Percentiles rank a stretch among this genome's conserved stretches.
These are phyloP conservation scores for Houttuynia cordata DNA, from an alignment of 164 flowering plant genomes.

Conservation along the genomic window DNA sequence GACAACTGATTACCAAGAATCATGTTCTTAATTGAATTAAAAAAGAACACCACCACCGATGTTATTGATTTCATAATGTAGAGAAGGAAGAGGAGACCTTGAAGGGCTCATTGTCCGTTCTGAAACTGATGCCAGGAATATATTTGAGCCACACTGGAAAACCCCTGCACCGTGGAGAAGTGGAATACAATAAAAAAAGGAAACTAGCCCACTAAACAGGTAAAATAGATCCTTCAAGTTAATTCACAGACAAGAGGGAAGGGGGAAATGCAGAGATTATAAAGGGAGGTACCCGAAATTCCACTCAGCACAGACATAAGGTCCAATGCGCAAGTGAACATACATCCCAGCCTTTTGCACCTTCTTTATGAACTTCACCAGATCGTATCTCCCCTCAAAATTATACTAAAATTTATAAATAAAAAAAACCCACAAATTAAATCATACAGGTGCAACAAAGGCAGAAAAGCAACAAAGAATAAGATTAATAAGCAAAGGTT, in stretches of 20 bases:
- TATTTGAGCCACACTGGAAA: conserved; percentile 93
- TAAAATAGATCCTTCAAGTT: too few species aligned
- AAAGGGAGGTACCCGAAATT: conserved; percentile 54
- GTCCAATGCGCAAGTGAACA: conserved; percentile 75
- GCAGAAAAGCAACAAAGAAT: neutral
- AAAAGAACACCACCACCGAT: neutral
- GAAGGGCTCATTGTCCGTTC: conserved; percentile 81
- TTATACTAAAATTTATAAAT: conserved; percentile 42
- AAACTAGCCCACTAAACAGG: too few species aligned
- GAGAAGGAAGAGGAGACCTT: conserved; percentile 33
- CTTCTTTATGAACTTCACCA: conserved; percentile 60
- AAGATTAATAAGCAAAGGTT: too few species aligned
- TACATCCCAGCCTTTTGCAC: conserved; percentile 61
- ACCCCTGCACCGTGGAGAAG: conserved; percentile 32
- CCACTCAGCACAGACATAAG: conserved; percentile 92
- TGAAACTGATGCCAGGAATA: conserved; percentile 67
- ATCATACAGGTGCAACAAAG: neutral
- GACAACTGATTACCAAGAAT: too few species aligned
- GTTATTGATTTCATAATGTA: too few species aligned
- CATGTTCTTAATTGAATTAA: neutral
- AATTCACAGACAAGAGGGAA: neutral
- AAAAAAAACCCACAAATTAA: neutral
- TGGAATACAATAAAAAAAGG: neutral
- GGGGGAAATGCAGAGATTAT: neutral
- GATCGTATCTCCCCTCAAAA: conserved; percentile 62